phyloP scores from a whole-genome alignment of 352 stramenopile species.

The Vaucheria bursata region DNA sequence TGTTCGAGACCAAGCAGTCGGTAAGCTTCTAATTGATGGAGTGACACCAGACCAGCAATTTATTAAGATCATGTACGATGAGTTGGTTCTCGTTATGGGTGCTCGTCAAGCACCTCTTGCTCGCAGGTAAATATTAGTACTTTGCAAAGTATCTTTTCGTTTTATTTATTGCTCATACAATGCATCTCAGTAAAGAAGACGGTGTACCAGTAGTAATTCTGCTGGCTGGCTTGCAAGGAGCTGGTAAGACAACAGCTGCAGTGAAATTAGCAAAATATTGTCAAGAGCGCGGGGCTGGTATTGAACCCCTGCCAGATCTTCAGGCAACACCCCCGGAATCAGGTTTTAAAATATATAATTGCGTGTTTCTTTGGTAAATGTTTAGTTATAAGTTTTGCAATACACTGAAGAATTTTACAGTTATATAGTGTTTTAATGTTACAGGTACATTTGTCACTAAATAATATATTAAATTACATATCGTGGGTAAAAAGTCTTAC shows the following conservation, averaged over 20 bases:
- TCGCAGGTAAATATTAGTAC: not conserved
- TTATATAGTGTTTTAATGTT: too few relatives aligned
- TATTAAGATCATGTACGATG: constrained; percentile 75
- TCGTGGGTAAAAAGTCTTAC: too few relatives aligned
- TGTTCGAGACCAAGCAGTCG: constrained; percentile 59
- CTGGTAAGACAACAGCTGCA: constrained; percentile 66
- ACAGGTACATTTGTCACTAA: too few relatives aligned
- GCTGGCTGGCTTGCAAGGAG: constrained; percentile 66
- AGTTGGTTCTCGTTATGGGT: constrained; percentile 69
- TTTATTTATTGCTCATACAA: too few relatives aligned
- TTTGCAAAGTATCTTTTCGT: not conserved
- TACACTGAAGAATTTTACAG: too few relatives aligned
- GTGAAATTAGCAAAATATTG: constrained; percentile 65
- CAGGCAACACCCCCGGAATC: not conserved
- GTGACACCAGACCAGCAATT: constrained; percentile 69
- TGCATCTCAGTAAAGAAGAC: constrained; percentile 6
- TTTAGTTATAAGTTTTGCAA: too few relatives aligned
- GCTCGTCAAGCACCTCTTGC: constrained; percentile 45
- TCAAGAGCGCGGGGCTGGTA: not conserved
- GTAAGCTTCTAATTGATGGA: constrained; percentile 57
- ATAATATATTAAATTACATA: too few relatives aligned
- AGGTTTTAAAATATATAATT: too few relatives aligned
- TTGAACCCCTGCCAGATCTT: not conserved
- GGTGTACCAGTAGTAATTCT: constrained; percentile 62
- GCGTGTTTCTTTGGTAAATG: too few relatives aligned